phyloP scores from a whole-genome alignment of 31 red algal species.

The Odonthalia washingtoniensis region DNA sequence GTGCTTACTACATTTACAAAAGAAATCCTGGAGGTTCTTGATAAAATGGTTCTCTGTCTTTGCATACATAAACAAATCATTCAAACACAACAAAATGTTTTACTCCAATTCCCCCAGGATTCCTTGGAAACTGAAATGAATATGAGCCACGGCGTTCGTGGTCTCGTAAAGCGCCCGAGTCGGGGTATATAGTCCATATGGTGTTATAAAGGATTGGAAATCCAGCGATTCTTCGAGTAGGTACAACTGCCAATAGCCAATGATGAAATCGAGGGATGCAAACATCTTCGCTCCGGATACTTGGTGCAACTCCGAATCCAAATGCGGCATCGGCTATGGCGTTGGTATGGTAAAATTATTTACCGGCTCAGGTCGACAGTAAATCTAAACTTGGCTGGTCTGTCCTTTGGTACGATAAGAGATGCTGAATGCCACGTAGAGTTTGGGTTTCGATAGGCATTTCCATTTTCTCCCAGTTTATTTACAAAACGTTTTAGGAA shows the following conservation, averaged over 20 bases:
- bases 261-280: constrained; percentile 46
- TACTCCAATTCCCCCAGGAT: constrained; percentile 3
- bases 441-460: neutral
- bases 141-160: constrained; percentile 13
- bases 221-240: constrained; percentile 11
- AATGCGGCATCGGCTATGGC: constrained; percentile 24
- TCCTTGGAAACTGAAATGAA: constrained; percentile 5
- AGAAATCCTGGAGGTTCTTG: neutral
- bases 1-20: neutral
- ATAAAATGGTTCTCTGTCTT: neutral
- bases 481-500: too few relatives aligned
- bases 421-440: neutral
- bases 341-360: neutral
- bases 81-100: constrained; percentile 42
- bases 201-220: constrained; percentile 39
- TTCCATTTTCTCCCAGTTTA: too few relatives aligned
- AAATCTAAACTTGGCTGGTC: neutral
- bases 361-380: constrained; percentile 4
- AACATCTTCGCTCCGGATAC: constrained; percentile 9
- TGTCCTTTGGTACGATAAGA: neutral
- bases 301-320: constrained; percentile 6
- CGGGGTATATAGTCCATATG: constrained; percentile 21
- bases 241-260: constrained; percentile 43
- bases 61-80: constrained; percentile 41
- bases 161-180: constrained; percentile 42